Conservation (phyloP, 805 yeast genomes). For the Zygoascus biomembranicola region DNA sequence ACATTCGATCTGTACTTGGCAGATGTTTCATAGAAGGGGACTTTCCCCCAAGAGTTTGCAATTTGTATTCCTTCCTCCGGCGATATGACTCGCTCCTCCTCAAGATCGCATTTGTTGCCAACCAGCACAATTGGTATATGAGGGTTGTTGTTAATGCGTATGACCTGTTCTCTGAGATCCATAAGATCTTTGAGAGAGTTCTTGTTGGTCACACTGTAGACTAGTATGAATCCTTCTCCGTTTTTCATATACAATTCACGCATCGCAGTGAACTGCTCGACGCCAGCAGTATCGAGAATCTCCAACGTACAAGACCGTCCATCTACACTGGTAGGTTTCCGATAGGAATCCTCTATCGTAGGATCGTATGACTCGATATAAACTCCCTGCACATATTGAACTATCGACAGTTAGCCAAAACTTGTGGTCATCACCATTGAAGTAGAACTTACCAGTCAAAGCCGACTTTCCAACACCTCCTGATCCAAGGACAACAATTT, state of each 20-base stretch:
- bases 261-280: conserved; percentile 95
- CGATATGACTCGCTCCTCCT: conserved; percentile 61
- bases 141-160: conserved; percentile 65
- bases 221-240: conserved; percentile 84
- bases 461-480: conserved; percentile 98
- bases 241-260: conserved; percentile 62
- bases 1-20: conserved; percentile 88
- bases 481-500: conserved; percentile 87
- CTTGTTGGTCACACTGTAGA: conserved; percentile 74
- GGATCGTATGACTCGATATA: conserved; percentile 92
- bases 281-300: conserved; percentile 87
- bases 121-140: conserved; percentile 83
- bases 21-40: conserved; percentile 87
- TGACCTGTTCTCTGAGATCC: conserved; percentile 74
- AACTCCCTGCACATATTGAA: conserved; percentile 84
- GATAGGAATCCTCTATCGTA: conserved; percentile 91
- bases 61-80: conserved; percentile 78
- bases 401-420: conserved; percentile 24
- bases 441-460: conserved; percentile 39
- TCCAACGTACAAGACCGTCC: conserved; percentile 82
- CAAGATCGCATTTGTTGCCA: conserved; percentile 86
- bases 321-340: conserved; percentile 82
- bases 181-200: conserved; percentile 69
- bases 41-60: conserved; percentile 79
- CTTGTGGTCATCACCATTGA: background rate